Evolutionary conservation across 768 basidiomycete genomes (phyloP), one percentile per base, ranked within the genome.

Genomic region (Peribolospora baueri): DNA sequence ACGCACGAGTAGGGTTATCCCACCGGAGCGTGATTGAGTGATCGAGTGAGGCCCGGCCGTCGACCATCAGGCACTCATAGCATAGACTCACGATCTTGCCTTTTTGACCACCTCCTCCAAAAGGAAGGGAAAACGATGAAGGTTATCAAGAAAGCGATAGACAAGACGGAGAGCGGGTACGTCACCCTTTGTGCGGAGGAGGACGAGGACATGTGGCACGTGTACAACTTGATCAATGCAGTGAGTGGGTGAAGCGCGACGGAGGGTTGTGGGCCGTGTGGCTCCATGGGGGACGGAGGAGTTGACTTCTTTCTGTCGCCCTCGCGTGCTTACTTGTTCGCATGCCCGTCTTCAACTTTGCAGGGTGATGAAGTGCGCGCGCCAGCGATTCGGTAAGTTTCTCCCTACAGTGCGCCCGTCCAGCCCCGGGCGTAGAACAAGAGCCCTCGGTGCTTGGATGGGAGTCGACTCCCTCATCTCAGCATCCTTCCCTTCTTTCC

Each of bases 181-280:
- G 83, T 93, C 58, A 85, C 79, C n/a, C 73, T 95, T 48, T 78
- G 85, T 61, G 54, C 91, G 4, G 88, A 98, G 67, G 90, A 97
- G 62, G 87, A 95, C 63, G 93, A 98, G 69, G 93, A 98, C 67
- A 93, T 98, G 82, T 98, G 91, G 90, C 93, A 98, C 73, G 73
- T 95, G 39, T 98, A 97, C 68, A 97, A 98, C 70, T 73, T 98
- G 55, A 93, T 98, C 54, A 77, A 84, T 60, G 73, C 81, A 66
- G 76, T 76, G 49, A 52, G 72, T 56, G 2, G n/a, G 40, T 4
- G 3, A 7, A 41, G 46, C 37, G 40, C 13, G 40, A n/a, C 7
- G 4, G 6, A 11, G 51, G 11, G 41, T 5, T 11, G 42, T 6
- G 36, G 7, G 3, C 4, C 3, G 36, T 52, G n/a, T 36, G 36